A percentile compares a stretch with the other conserved stretches of the same genome.
These are phyloP conservation scores for Saposhnikovia divaricata DNA, from an alignment of 129 eudicot species.

Conservation along the genomic window DNA sequence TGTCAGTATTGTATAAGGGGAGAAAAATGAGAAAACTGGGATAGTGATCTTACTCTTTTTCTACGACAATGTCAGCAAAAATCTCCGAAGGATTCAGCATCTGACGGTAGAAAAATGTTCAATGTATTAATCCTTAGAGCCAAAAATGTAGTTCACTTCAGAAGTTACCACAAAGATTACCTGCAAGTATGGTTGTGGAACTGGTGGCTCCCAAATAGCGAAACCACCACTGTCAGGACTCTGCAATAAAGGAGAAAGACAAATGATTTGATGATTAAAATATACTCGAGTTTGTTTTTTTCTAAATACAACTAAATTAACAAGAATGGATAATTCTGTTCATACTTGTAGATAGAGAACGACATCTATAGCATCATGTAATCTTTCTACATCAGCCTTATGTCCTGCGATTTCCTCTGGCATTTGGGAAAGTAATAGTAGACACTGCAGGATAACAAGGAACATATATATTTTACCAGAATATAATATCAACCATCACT, in stretches of 20 bases:
- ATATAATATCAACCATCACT: background rate
- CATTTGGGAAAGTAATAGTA: slow-evolving; percentile 48
- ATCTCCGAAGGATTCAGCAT: slow-evolving; percentile 60
- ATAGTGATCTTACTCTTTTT: slow-evolving; percentile 44
- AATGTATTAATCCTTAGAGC: background rate
- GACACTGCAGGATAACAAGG: slow-evolving; percentile 30
- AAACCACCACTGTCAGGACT: slow-evolving; percentile 52
- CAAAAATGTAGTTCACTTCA: background rate
- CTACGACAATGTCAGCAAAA: slow-evolving; percentile 57
- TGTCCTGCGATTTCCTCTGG: slow-evolving; percentile 43
- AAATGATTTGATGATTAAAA: background rate
- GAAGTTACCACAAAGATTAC: slow-evolving; percentile 17
- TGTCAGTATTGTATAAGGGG: background rate
- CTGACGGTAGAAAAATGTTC: slow-evolving; percentile 9
- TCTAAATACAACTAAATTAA: background rate
- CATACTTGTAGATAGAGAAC: slow-evolving; percentile 44
- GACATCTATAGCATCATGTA: slow-evolving; percentile 46
- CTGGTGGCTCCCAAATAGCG: slow-evolving; percentile 61
- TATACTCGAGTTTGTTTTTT: background rate
- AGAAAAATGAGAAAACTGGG: background rate
- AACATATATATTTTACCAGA: background rate
- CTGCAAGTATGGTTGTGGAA: slow-evolving; percentile 52
- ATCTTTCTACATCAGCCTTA: slow-evolving; percentile 29
- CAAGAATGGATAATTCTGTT: background rate
- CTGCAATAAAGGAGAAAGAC: slow-evolving; percentile 1